A percentile compares a stretch with the other conserved stretches of the same genome.
These are phyloP conservation scores for Sugiyamaella boreocaroliniensis DNA, from an alignment of 805 yeast genomes.

Conservation along the genomic window DNA sequence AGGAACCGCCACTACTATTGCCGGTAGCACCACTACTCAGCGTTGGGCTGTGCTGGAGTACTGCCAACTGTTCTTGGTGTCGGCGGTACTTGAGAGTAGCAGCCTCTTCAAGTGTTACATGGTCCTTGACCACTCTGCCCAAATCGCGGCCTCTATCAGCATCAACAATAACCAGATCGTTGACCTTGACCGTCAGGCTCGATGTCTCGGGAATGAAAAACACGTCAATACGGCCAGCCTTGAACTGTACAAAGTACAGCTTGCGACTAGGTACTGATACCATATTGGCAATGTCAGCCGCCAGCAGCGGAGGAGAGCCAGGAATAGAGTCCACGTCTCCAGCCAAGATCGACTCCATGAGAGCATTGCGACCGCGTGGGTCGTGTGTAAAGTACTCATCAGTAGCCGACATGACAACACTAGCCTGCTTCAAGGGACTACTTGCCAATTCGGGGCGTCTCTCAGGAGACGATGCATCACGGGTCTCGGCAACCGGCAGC, in stretches of 20 bases:
- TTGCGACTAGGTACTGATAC: conserved; percentile 27
- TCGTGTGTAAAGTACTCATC: conserved; percentile 17
- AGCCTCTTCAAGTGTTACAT: conserved; percentile 60
- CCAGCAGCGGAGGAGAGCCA: conserved; percentile 1
- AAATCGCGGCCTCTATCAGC: conserved; percentile 78
- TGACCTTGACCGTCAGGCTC: conserved; percentile 36
- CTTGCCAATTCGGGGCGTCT: conserved; percentile 5
- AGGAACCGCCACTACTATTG: not conserved
- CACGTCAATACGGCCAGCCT: conserved; percentile 73
- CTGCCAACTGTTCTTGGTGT: conserved; percentile 65
- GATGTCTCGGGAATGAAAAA: conserved; percentile 50
- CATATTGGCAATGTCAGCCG: conserved; percentile 10
- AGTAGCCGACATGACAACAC: not conserved
- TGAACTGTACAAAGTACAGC: conserved; percentile 64
- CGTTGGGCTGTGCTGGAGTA: conserved; percentile 40
- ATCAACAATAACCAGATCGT: conserved; percentile 73
- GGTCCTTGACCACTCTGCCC: conserved; percentile 55
- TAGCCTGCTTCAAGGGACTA: not conserved
- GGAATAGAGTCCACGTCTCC: not conserved
- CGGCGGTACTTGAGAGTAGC: conserved; percentile 58
- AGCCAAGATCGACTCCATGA: conserved; percentile 7
- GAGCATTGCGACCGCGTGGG: conserved; percentile 15
- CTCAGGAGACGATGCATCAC: not conserved
- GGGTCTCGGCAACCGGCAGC: conserved; percentile 1
- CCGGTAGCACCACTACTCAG: conserved; percentile 10